Conservation (phyloP, 306 rosid species). For the Adenanthera pavonina region DNA sequence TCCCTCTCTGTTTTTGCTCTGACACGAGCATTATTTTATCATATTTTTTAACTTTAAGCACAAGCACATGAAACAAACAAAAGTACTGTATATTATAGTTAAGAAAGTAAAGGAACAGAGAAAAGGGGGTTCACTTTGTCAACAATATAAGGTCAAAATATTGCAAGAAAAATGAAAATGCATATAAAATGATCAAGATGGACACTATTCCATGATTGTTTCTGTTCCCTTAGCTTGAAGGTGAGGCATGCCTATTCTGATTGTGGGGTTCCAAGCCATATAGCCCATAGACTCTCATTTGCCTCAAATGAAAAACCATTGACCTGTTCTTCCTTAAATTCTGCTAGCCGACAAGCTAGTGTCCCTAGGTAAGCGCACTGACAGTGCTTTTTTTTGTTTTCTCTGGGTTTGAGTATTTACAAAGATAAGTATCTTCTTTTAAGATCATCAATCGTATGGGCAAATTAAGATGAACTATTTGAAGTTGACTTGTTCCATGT, state of each 20-base stretch:
- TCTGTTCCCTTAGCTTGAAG: conserved; percentile 49
- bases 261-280: conserved; percentile 33
- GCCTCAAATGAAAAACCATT: neutral
- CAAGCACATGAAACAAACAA: conserved; percentile 5
- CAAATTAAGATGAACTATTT: neutral
- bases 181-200: conserved; percentile 32
- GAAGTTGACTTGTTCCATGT: neutral
- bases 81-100: neutral
- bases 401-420: neutral
- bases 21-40: neutral
- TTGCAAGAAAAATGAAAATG: conserved; percentile 10
- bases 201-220: conserved; percentile 40
- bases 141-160: conserved; percentile 5
- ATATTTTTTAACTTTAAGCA: conserved; percentile 7
- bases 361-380: neutral
- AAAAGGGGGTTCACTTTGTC: conserved; percentile 18
- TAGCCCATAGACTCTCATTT: neutral
- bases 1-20: neutral
- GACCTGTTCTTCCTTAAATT: neutral
- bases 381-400: neutral
- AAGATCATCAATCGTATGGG: neutral
- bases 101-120: neutral
- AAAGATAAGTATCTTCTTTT: neutral
- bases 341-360: conserved; percentile 17
- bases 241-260: conserved; percentile 41